Base-by-base conservation (phyloP, 78 protist genomes). In the Isochrysis galbana region DNA sequence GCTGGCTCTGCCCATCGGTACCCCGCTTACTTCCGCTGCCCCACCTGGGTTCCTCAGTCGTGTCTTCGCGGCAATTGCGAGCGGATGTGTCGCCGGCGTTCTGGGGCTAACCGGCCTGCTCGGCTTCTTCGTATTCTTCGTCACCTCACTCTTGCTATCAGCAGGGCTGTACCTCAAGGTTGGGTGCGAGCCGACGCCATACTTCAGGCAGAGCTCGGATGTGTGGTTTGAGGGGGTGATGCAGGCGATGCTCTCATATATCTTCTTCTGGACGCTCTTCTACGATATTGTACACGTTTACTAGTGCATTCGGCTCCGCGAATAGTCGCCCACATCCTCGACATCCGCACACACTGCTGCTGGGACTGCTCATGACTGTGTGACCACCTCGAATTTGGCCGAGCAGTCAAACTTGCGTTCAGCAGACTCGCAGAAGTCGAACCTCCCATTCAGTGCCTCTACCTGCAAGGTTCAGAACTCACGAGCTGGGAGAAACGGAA, bases 251-350 rank as follows among this genome's bases (percentile, higher is more conserved):
- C 26, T 80, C 34, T 80, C 88, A 34, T 80, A 44, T 36, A 44
- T 80, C 88, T 36, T 80, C 55, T 80, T 80, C 23, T 80, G 88
- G 88, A 80, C 88, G 34, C 88, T 80, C 39, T 44, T 80, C 55
- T 80, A 41, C 55, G 88, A 80, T 23, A 14, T 80, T 2, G 86
- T 78, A n/a, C 48, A 78, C 47, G 41, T 78, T 5, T 78, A 41
- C 32, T 78, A 51, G 61, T 19, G 14, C 61, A 14, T 51, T 51
- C 61, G 61, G 29, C 61, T 7, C 61, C 61, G 29, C 61, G 61
- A n/a, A n/a, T n/a, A n/a, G n/a, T n/a, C n/a, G n/a, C n/a, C n/a
- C n/a, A n/a, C n/a, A n/a, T n/a, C n/a, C n/a, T n/a, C n/a, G n/a
- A n/a, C n/a, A n/a, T n/a, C n/a, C n/a, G n/a, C n/a, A n/a, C n/a